Percentiles rank a stretch among this genome's conserved stretches.
Evolutionary conservation across 2,329 filamentous ascomycete genomes (phyloP).

Genomic region (Aspergillus calidoustus): DNA sequence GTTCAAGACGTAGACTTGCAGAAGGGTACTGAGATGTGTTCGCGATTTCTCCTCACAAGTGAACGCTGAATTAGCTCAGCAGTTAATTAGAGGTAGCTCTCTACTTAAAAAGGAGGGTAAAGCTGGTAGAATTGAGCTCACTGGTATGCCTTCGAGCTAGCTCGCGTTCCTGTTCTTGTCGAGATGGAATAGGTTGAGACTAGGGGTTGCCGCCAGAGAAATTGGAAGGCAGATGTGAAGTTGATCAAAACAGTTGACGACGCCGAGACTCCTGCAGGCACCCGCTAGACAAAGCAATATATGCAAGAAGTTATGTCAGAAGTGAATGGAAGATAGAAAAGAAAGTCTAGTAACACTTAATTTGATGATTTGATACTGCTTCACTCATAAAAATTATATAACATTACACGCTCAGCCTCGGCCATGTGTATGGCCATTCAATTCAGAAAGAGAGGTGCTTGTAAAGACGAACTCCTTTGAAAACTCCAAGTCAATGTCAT

Average conservation of each 20-base stretch:
- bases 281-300: conserved; percentile 13
- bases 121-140: background rate
- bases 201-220: background rate
- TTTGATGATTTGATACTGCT: background rate
- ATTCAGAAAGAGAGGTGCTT: conserved; percentile 35
- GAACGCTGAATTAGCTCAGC: background rate
- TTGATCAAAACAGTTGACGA: background rate
- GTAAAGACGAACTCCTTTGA: conserved; percentile 42
- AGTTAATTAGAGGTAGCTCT: background rate
- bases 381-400: background rate
- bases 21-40: background rate
- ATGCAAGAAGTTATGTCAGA: background rate
- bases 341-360: background rate
- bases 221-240: background rate
- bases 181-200: background rate
- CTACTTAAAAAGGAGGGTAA: background rate
- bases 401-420: background rate
- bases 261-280: conserved; percentile 6
- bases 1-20: background rate
- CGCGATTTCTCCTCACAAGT: background rate
- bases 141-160: background rate
- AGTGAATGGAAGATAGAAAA: background rate
- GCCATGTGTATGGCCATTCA: conserved; percentile 21
- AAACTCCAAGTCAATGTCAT: conserved; percentile 40
- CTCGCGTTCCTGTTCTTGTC: background rate